Evolutionary conservation across 805 yeast species (phyloP), one percentile per base, ranked within the genome.

Genomic region (Yamadazyma insecticola): DNA sequence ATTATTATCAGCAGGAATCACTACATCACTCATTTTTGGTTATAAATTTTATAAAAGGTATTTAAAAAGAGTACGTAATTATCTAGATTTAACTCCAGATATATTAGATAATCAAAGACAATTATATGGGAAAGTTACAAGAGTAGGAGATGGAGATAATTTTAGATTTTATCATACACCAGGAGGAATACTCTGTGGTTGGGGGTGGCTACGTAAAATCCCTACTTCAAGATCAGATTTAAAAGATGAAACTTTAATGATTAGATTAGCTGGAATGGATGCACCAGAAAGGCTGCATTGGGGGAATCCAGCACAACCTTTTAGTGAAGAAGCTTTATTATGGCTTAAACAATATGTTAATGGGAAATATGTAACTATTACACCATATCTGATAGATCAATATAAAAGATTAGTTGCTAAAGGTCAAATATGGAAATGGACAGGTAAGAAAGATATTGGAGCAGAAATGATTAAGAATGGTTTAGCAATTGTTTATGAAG

Each of bases 231-330:
- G 71, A 59, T 28, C 70, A 55, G 35, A 50, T 47, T 53, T 76
- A 22, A 74, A 76, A 40, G 74, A 74, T 38, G 67, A 79, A 41
- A 92, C 98, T 0, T 62, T 92, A 22, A 79, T 81, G 55, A 74
- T 92, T 4, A 67, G 98, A 28, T 60, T 92, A 13, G 83, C 92
- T 56, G 98, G 97, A 0, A 81, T 90, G 11, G 98, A 92, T 67
- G 98, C 98, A 0, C 98, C 98, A 1, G 98, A 92, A 51, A 65
- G 94, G 25, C 74, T 95, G 1, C 97, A 92, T 62, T 92, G 86
- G 56, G 98, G 98, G 1, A 82, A 83, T 38, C 88, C 94, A 0
- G 82, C 95, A 0, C 98, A 92, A 52, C 90, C 92, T 0, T 83
- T 58, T 50, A 76, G 92, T 21, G 85, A 78, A 24, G 97, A 92